Conservation (phyloP, 1,139 yeast genomes). For the Candida dubliniensis region DNA sequence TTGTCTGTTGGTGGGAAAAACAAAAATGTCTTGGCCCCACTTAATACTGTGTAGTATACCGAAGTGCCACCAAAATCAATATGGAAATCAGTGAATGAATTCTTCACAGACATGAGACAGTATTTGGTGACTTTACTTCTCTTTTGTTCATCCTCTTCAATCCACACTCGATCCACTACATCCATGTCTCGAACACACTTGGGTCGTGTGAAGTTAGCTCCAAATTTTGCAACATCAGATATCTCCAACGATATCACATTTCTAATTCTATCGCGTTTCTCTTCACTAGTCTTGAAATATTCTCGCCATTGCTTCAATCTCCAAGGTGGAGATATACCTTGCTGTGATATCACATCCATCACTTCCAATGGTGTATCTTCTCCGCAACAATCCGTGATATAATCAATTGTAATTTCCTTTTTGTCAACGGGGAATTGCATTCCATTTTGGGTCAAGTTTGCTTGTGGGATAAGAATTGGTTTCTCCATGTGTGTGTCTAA, state of each 20-base stretch:
- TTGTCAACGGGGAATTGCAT: constrained; percentile 37
- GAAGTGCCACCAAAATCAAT: constrained; percentile 92
- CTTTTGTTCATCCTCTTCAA: constrained; percentile 21
- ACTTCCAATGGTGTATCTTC: constrained; percentile 69
- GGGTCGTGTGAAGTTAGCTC: constrained; percentile 59
- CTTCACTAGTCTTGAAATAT: constrained; percentile 53
- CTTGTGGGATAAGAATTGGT: constrained; percentile 38
- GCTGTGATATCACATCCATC: constrained; percentile 88
- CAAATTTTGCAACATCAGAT: constrained; percentile 54
- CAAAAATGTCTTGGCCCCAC: constrained; percentile 71
- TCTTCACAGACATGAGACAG: constrained; percentile 80
- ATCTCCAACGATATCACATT: constrained; percentile 85
- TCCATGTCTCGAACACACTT: constrained; percentile 65
- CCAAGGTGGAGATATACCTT: constrained; percentile 64
- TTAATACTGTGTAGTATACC: constrained; percentile 79
- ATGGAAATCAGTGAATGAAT: constrained; percentile 87
- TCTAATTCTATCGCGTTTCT: constrained; percentile 61
- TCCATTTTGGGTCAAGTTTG: constrained; percentile 29
- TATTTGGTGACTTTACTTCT: constrained; percentile 79
- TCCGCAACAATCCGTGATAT: constrained; percentile 63
- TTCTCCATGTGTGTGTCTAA: constrained; percentile 20
- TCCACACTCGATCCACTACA: constrained; percentile 70
- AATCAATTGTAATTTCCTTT: constrained; percentile 49
- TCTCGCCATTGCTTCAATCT: constrained; percentile 71
- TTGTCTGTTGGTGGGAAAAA: constrained; percentile 73